phyloP scores from a whole-genome alignment of 1,284 basidiomycete genomes.

The Marasmius fiardii region DNA sequence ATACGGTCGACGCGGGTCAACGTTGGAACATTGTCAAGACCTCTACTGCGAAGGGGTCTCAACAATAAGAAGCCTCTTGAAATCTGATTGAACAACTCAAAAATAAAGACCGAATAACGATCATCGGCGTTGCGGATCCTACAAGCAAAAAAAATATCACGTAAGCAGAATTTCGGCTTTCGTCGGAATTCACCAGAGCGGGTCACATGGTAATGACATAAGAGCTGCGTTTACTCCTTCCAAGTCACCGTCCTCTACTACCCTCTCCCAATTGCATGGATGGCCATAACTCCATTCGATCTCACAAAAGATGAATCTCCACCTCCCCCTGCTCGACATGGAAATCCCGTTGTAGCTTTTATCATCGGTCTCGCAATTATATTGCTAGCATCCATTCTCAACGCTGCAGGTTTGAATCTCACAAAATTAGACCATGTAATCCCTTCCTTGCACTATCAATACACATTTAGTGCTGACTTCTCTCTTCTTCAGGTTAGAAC shows the following conservation, averaged over 20 bases:
- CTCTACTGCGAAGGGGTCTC: too few species aligned
- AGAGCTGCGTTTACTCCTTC: too few species aligned
- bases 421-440: slow-evolving; percentile 82
- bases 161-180: too few species aligned
- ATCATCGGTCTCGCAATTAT: slow-evolving; percentile 81
- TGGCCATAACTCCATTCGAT: slow-evolving; percentile 5
- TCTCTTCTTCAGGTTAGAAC: slow-evolving; percentile 54
- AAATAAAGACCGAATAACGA: too few species aligned
- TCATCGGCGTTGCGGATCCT: too few species aligned
- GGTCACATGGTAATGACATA: too few species aligned
- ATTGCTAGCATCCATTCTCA: slow-evolving; percentile 73
- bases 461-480: slow-evolving; percentile 8
- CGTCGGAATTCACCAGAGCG: too few species aligned
- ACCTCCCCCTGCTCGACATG: slow-evolving; percentile 34
- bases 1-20: too few species aligned
- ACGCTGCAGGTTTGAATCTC: slow-evolving; percentile 81
- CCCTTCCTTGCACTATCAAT: slow-evolving; percentile 9
- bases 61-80: too few species aligned
- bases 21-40: too few species aligned
- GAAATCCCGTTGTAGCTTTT: slow-evolving; percentile 68
- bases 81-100: too few species aligned
- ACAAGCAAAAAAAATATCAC: too few species aligned
- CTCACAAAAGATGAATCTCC: not conserved
- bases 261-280: slow-evolving; percentile 12
- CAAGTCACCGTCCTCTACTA: not conserved